Conservation (phyloP, 768 basidiomycete species). For the Gymnopilus dilepis region DNA sequence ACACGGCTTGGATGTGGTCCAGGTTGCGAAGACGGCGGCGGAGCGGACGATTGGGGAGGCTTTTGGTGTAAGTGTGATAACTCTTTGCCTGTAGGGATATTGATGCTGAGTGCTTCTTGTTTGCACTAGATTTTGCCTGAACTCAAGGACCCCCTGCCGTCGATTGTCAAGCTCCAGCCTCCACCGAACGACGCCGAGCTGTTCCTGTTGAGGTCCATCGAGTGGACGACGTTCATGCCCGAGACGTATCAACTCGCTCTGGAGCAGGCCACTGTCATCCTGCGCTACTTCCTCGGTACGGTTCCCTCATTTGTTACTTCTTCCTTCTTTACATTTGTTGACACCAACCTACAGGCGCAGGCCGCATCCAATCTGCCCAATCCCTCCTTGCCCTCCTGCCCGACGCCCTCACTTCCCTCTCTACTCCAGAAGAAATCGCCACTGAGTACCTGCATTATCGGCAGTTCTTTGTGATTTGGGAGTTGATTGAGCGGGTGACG, state of each 20-base stretch:
- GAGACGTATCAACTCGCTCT: conserved; percentile 80
- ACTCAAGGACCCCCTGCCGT: conserved; percentile 62
- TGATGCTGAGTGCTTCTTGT: conserved; percentile 9
- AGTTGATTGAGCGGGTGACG: conserved; percentile 61
- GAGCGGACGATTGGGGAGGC: conserved; percentile 76
- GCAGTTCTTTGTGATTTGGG: conserved; percentile 82
- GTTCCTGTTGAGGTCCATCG: conserved; percentile 82
- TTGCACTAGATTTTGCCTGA: conserved; percentile 53
- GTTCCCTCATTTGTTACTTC: neutral
- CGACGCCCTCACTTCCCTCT: conserved; percentile 60
- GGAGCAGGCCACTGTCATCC: conserved; percentile 85
- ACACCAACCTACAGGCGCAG: conserved; percentile 54
- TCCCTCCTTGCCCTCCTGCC: conserved; percentile 65
- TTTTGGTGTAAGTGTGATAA: conserved; percentile 53
- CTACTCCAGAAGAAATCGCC: conserved; percentile 72
- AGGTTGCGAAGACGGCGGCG: conserved; percentile 82
- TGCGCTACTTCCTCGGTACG: conserved; percentile 90
- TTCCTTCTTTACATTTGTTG: neutral
- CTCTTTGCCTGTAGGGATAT: neutral
- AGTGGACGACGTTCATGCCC: conserved; percentile 87
- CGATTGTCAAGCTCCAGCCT: conserved; percentile 60
- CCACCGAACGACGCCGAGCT: conserved; percentile 62
- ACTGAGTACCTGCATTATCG: conserved; percentile 81
- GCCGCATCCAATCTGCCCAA: conserved; percentile 73
- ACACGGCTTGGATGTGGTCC: conserved; percentile 82